These are phyloP conservation scores for Tuber microsphaerosporum DNA, from an alignment of 495 filamentous ascomycete genomes.

Conservation along the genomic window DNA sequence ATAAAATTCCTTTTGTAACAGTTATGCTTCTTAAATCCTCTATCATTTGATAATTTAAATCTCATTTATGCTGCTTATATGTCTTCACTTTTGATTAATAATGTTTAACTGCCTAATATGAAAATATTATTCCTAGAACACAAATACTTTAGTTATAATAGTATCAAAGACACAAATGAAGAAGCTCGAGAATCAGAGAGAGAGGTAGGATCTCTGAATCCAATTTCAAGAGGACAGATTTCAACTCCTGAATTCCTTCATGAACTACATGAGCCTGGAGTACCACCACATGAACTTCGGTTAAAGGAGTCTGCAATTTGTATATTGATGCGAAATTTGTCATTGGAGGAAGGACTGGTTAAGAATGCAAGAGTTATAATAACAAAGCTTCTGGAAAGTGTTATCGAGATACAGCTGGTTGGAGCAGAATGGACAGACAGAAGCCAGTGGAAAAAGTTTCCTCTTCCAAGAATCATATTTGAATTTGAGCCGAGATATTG, in stretches of 20 bases:
- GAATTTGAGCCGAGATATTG: conserved; percentile 10
- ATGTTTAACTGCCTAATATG: too few relatives aligned
- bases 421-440: not conserved
- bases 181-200: not conserved
- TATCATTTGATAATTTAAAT: not conserved
- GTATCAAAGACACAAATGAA: too few relatives aligned
- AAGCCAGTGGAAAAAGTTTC: not conserved
- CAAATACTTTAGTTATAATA: too few relatives aligned
- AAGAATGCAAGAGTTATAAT: not conserved
- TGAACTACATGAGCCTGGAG: not conserved
- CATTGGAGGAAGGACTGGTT: not conserved
- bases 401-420: not conserved
- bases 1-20: not conserved
- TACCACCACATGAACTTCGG: not conserved
- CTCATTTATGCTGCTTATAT: too few relatives aligned
- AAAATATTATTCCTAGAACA: too few relatives aligned
- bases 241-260: not conserved
- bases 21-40: not conserved
- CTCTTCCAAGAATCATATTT: conserved; percentile 15
- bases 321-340: not conserved
- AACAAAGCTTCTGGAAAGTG: not conserved
- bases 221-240: not conserved
- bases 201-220: not conserved
- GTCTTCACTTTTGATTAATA: too few relatives aligned
- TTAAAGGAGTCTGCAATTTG: not conserved